Evolutionary conservation across 257 asterid species (phyloP).

Genomic region (Eustoma russellianum): DNA sequence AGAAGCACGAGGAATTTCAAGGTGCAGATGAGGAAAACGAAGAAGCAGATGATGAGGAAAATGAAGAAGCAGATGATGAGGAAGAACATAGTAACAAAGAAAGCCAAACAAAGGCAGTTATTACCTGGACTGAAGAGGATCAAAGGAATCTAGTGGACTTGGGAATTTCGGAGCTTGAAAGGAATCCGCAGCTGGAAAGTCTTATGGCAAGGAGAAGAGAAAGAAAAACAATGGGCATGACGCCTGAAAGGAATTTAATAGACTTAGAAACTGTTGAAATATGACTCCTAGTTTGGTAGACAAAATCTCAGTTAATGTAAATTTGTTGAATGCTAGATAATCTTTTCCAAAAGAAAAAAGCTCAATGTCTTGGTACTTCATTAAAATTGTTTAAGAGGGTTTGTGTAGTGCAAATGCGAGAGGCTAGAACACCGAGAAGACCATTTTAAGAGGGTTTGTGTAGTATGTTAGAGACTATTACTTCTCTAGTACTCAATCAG

Average conservation of each 20-base stretch:
- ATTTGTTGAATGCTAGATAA: no score
- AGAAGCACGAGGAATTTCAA: constrained; percentile 34
- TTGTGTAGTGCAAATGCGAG: no score
- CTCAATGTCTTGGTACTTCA: no score
- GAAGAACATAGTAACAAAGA: constrained; percentile 40
- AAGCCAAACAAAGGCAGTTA: constrained; percentile 41
- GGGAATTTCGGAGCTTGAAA: constrained; percentile 78
- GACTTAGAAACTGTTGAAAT: constrained; percentile 65
- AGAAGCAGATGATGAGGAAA: constrained; percentile 48
- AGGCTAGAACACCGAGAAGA: no score
- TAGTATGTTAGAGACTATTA: no score
- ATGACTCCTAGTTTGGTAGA: no score
- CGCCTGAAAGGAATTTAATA: constrained; percentile 62
- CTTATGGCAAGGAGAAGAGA: constrained; percentile 77
- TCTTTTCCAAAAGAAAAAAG: no score
- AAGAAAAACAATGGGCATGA: constrained; percentile 35
- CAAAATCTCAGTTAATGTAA: no score
- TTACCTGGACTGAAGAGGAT: constrained; percentile 90
- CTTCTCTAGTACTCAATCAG: no score
- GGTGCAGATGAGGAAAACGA: constrained; percentile 52
- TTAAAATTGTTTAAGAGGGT: no score
- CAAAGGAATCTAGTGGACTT: constrained; percentile 89
- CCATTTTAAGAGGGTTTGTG: no score
- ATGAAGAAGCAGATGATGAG: no score
- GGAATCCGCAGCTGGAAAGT: constrained; percentile 81